These are phyloP conservation scores for Melampsora abietis-canadensis DNA, from an alignment of 1,284 basidiomycete species.

Conservation along the genomic window DNA sequence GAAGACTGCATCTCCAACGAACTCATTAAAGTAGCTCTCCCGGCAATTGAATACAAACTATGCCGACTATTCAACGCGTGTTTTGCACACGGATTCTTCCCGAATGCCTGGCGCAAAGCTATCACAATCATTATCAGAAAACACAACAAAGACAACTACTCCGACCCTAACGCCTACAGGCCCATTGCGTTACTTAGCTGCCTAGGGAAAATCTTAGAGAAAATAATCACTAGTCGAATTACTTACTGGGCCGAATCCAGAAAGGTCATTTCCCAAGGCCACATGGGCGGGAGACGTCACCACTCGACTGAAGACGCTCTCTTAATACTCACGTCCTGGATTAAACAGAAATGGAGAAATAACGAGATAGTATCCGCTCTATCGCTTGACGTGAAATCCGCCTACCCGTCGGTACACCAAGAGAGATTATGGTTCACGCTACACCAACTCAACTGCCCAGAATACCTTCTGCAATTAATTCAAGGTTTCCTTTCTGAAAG, in stretches of 20 bases:
- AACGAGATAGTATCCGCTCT: neutral
- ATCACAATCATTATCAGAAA: slow-evolving; percentile 5
- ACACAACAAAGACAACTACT: neutral
- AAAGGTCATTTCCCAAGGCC: neutral
- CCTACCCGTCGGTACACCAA: neutral
- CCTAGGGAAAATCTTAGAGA: slow-evolving; percentile 2
- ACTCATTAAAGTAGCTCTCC: neutral
- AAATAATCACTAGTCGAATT: neutral
- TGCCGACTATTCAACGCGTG: neutral
- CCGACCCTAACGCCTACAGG: neutral
- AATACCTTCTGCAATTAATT: neutral
- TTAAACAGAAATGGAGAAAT: neutral
- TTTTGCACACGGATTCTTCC: neutral
- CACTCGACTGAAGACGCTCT: neutral
- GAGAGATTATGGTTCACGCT: neutral
- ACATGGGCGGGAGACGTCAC: neutral
- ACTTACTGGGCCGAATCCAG: neutral
- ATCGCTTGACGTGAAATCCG: neutral
- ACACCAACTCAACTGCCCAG: neutral
- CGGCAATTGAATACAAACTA: neutral
- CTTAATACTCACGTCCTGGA: neutral
- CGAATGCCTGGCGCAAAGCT: neutral
- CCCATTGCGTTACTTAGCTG: neutral
- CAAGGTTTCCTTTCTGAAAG: neutral
- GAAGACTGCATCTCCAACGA: slow-evolving; percentile 10